Evolutionary conservation across 805 yeast genomes (phyloP).

Genomic region (Ogataea sp.): DNA sequence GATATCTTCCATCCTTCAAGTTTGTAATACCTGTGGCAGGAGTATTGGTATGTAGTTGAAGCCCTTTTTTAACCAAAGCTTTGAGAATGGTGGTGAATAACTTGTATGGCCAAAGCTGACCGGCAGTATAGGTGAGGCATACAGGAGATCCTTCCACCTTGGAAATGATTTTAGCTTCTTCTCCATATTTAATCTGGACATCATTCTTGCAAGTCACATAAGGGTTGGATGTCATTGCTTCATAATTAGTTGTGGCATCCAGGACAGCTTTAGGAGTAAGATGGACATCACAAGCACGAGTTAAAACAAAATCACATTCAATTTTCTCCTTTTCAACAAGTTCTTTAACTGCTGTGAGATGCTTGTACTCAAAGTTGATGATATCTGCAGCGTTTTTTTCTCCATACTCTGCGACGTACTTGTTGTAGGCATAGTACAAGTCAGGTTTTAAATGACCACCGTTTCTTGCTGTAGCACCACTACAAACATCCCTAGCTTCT

Average conservation of each 20-base stretch:
- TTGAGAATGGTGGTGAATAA: conserved; percentile 26
- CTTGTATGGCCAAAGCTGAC: conserved; percentile 37
- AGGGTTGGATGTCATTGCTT: conserved; percentile 18
- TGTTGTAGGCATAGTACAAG: conserved; percentile 10
- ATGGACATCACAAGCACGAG: conserved; percentile 23
- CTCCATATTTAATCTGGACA: conserved; percentile 25
- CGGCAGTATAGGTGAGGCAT: conserved; percentile 31
- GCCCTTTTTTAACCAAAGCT: conserved; percentile 23
- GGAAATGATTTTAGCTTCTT: conserved; percentile 20
- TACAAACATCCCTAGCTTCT: conserved; percentile 34
- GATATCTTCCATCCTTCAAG: conserved; percentile 20
- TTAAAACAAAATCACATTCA: conserved; percentile 24
- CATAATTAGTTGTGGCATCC: conserved; percentile 8
- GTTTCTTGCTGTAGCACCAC: conserved; percentile 39
- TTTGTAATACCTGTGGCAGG: conserved; percentile 22
- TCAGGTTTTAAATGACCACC: conserved; percentile 42
- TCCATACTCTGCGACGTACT: conserved; percentile 14
- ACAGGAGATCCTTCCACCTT: conserved; percentile 23
- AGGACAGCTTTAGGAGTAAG: conserved; percentile 8
- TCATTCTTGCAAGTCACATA: conserved; percentile 20
- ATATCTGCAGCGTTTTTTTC: conserved; percentile 26
- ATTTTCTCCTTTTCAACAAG: conserved; percentile 25
- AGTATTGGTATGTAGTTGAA: conserved; percentile 35
- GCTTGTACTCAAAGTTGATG: conserved; percentile 29
- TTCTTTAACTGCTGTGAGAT: conserved; percentile 24